These are phyloP conservation scores for Aspergillus sp. DNA, from an alignment of 2,329 filamentous ascomycete genomes.

Conservation along the genomic window DNA sequence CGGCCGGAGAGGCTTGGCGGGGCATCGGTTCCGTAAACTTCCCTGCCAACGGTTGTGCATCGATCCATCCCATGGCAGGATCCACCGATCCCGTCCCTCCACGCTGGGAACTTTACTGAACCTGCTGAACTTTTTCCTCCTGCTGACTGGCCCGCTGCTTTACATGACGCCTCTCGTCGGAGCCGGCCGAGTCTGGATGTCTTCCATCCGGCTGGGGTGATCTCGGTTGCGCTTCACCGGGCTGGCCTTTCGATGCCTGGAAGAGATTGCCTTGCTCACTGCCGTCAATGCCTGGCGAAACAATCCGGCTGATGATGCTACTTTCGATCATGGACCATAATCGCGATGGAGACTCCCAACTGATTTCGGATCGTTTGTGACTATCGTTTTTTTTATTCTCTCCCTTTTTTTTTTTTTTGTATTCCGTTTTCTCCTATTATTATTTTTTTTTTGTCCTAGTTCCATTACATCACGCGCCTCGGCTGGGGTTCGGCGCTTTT, in stretches of 20 bases:
- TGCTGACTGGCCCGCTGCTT: constrained; percentile 4
- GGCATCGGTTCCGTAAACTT: not conserved
- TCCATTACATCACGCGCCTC: constrained; percentile 15
- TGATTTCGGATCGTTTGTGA: not conserved
- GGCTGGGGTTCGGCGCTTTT: constrained; percentile 1
- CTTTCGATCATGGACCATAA: not conserved
- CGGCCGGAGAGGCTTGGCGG: constrained; percentile 12
- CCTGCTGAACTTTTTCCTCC: constrained; percentile 4
- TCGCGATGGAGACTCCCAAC: not conserved
- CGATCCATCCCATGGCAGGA: constrained; percentile 2
- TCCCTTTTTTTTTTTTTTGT: not conserved
- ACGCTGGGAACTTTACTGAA: not conserved
- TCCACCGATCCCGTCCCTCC: constrained; percentile 9
- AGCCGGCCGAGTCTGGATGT: constrained; percentile 25
- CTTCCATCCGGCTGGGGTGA: constrained; percentile 26
- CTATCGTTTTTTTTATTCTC: not conserved
- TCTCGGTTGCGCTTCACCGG: constrained; percentile 21
- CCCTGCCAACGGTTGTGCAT: constrained; percentile 16
- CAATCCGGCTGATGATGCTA: not conserved
- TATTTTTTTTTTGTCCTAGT: not conserved
- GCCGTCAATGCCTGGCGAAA: not conserved
- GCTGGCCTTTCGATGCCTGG: not conserved
- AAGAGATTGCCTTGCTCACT: not conserved
- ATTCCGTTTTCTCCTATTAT: not conserved
- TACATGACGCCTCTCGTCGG: constrained; percentile 12